Conservation (phyloP, 768 basidiomycete genomes). For the Suillus lakei region DNA sequence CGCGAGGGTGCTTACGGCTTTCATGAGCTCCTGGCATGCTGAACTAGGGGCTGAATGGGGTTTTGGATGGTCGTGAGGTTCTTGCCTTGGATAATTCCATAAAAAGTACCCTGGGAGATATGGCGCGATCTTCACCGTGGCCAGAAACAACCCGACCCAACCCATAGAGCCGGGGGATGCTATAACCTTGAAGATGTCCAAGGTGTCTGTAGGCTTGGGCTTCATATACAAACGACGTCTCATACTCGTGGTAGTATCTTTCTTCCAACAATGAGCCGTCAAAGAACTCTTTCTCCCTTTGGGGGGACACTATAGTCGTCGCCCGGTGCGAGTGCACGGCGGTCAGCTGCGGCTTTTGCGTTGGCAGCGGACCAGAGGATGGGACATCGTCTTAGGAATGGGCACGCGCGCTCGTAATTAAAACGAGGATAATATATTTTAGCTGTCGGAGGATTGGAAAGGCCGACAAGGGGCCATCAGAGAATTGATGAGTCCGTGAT, state of each 20-base stretch:
- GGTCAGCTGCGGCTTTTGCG: background rate
- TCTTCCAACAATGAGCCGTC: background rate
- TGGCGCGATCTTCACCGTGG: background rate
- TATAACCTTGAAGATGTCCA: background rate
- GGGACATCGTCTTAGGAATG: background rate
- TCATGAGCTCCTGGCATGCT: background rate
- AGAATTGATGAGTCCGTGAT: no score
- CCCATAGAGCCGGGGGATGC: constrained; percentile 6
- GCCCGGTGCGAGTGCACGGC: background rate
- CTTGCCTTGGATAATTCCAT: constrained; percentile 7
- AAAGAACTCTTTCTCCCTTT: background rate
- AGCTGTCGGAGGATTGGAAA: background rate
- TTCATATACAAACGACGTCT: background rate
- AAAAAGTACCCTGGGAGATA: constrained; percentile 1
- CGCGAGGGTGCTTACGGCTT: background rate
- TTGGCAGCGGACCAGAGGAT: background rate
- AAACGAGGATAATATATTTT: constrained; percentile 3
- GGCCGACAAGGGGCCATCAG: no score
- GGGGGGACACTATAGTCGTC: background rate
- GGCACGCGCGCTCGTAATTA: background rate
- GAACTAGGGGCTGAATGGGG: background rate
- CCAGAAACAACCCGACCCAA: background rate
- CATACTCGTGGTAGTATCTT: background rate
- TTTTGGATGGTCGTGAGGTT: background rate
- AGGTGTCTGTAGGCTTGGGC: background rate